A percentile compares a stretch with the other conserved stretches of the same genome.
Evolutionary conservation across 129 eudicot species (phyloP).

Genomic region (Lactuca sativa): DNA sequence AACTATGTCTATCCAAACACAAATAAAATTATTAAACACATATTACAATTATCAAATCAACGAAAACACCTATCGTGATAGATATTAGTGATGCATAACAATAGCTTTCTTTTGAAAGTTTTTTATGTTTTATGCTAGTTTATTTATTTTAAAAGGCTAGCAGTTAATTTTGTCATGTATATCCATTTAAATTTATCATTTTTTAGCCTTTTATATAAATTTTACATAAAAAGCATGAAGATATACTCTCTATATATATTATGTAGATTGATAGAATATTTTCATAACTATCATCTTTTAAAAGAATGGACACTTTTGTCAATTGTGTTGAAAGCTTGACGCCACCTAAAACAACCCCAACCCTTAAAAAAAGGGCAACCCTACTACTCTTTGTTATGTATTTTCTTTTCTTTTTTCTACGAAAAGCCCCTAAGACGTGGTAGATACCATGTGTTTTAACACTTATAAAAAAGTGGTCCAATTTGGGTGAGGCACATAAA

Average conservation of each 20-base stretch:
- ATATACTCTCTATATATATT: too few relatives aligned
- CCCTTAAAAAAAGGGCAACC: slow-evolving; percentile 8
- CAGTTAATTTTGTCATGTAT: too few relatives aligned
- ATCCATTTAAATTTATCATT: too few relatives aligned
- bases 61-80: not conserved
- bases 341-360: slow-evolving; percentile 16
- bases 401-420: too few relatives aligned
- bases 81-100: not conserved
- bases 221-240: too few relatives aligned
- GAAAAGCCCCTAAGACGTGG: slow-evolving; percentile 15
- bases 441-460: slow-evolving; percentile 21
- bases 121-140: too few relatives aligned
- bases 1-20: slow-evolving; percentile 13
- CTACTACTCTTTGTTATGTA: slow-evolving; percentile 10
- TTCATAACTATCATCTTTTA: not conserved
- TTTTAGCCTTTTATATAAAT: too few relatives aligned
- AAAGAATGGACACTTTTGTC: slow-evolving; percentile 19
- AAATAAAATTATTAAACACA: not conserved
- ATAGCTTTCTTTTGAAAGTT: too few relatives aligned
- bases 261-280: too few relatives aligned
- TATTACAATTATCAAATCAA: too few relatives aligned
- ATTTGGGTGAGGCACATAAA: slow-evolving; percentile 21
- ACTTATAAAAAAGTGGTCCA: slow-evolving; percentile 23
- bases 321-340: slow-evolving; percentile 28
- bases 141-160: too few relatives aligned